A percentile compares a stretch with the other conserved stretches of the same genome.
These are phyloP conservation scores for Trichoderma gamsii DNA, from an alignment of 495 filamentous ascomycete species.

Conservation along the genomic window DNA sequence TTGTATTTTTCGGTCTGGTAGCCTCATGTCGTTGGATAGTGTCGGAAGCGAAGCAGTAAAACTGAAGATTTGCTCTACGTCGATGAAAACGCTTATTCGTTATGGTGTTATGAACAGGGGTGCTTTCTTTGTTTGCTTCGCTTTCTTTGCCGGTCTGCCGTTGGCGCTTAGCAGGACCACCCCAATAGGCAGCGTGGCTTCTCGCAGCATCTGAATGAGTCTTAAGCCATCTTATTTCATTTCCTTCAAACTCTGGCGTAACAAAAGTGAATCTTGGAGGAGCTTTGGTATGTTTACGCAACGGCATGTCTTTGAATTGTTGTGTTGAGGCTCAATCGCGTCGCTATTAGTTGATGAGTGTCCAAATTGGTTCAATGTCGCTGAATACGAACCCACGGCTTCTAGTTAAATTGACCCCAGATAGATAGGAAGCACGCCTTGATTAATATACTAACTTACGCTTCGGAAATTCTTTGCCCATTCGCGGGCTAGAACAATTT, in stretches of 20 bases:
- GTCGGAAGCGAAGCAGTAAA: background rate
- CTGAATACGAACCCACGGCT: background rate
- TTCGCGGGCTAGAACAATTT: background rate
- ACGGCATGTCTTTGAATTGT: background rate
- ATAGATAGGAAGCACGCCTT: background rate
- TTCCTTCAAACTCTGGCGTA: background rate
- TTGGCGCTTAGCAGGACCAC: background rate
- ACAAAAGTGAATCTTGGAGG: background rate
- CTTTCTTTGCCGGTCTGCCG: background rate
- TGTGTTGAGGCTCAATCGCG: background rate
- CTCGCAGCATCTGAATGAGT: background rate
- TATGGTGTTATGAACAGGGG: background rate
- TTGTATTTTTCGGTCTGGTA: background rate
- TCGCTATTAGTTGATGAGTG: too few species aligned
- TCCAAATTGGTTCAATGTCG: too few species aligned
- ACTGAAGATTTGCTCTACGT: background rate
- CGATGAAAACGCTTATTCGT: background rate
- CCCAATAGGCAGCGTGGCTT: background rate
- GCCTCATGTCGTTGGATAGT: background rate
- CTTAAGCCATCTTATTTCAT: background rate
- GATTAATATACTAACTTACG: background rate
- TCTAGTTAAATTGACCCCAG: background rate
- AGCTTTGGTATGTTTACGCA: background rate
- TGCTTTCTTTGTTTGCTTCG: background rate
- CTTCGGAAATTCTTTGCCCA: background rate